Percentiles rank a stretch among this genome's conserved stretches.
phyloP scores from a whole-genome alignment of 495 filamentous ascomycete species.

The Lindgomyces ingoldianus region DNA sequence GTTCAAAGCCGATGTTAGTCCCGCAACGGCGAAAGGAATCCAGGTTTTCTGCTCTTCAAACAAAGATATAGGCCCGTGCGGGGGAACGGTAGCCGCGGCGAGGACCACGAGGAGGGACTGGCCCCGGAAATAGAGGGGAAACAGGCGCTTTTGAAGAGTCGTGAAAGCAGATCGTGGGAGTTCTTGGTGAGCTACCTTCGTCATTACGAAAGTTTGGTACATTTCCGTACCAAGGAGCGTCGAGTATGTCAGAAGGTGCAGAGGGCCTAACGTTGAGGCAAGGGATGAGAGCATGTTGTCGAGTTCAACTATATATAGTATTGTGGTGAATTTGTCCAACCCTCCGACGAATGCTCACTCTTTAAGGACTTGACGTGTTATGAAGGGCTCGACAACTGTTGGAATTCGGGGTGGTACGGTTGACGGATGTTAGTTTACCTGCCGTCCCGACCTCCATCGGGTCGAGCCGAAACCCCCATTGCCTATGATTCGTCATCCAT shows the following conservation, averaged over 20 bases:
- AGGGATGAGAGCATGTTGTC: neutral
- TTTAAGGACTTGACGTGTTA: no score
- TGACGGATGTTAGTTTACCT: no score
- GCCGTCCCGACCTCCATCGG: no score
- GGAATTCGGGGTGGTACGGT: no score
- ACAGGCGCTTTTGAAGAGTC: conserved; percentile 54
- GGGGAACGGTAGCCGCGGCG: conserved; percentile 51
- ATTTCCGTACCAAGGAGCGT: conserved; percentile 55
- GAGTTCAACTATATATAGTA: neutral
- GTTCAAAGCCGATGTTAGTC: conserved; percentile 51
- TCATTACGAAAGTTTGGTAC: conserved; percentile 58
- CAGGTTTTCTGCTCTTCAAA: conserved; percentile 40
- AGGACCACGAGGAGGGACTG: conserved; percentile 51
- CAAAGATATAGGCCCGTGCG: conserved; percentile 48
- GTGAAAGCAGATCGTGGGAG: conserved; percentile 55
- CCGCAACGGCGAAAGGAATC: conserved; percentile 48
- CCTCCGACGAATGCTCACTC: no score
- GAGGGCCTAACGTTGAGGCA: conserved; percentile 39
- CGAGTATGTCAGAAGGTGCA: conserved; percentile 56
- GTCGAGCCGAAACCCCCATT: no score
- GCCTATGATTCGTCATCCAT: no score
- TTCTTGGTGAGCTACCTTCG: conserved; percentile 51
- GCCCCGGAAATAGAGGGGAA: conserved; percentile 56
- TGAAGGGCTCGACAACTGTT: no score
- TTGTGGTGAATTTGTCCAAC: neutral